phyloP scores from a whole-genome alignment of 2,329 filamentous ascomycete genomes.

The Clonostachys sp. region DNA sequence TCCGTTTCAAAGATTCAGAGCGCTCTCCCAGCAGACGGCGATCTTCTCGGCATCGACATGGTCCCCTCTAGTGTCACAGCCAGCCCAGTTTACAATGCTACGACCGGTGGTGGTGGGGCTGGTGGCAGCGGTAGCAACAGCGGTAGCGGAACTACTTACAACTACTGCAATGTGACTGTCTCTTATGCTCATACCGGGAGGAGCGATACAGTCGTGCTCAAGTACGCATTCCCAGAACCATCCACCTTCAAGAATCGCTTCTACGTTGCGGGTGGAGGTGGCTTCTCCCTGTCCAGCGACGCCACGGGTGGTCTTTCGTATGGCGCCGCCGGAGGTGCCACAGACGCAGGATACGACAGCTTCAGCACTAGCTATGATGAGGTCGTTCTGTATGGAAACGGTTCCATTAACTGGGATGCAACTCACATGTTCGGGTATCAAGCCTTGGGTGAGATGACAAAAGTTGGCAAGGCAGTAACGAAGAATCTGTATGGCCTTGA shows the following conservation, averaged over 20 bases:
- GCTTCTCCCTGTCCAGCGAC: constrained; percentile 14
- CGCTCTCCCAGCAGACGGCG: constrained; percentile 10
- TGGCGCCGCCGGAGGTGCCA: constrained; percentile 31
- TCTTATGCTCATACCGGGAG: constrained; percentile 24
- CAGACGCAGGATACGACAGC: constrained; percentile 36
- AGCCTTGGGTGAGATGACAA: constrained; percentile 41
- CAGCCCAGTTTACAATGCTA: constrained; percentile 7
- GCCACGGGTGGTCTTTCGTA: constrained; percentile 33
- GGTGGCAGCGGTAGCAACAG: constrained; percentile 1
- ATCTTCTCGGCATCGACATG: constrained; percentile 13
- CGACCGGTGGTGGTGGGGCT: constrained; percentile 1
- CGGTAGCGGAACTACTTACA: constrained; percentile 15
- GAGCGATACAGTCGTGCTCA: constrained; percentile 21
- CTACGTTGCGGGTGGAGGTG: constrained; percentile 37
- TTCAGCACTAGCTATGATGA: constrained; percentile 29
- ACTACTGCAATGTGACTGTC: constrained; percentile 29
- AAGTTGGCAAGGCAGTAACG: constrained; percentile 36
- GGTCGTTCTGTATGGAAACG: constrained; percentile 38
- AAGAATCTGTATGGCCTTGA: constrained; percentile 26
- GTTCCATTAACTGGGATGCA: constrained; percentile 44
- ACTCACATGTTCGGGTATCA: constrained; percentile 46
- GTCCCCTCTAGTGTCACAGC: constrained; percentile 33
- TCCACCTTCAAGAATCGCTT: constrained; percentile 36
- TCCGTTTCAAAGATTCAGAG: constrained; percentile 10
- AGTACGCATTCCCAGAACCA: constrained; percentile 24